phyloP scores from a whole-genome alignment of 371 early-diverging fungal species.

The Mucor velutinosus region DNA sequence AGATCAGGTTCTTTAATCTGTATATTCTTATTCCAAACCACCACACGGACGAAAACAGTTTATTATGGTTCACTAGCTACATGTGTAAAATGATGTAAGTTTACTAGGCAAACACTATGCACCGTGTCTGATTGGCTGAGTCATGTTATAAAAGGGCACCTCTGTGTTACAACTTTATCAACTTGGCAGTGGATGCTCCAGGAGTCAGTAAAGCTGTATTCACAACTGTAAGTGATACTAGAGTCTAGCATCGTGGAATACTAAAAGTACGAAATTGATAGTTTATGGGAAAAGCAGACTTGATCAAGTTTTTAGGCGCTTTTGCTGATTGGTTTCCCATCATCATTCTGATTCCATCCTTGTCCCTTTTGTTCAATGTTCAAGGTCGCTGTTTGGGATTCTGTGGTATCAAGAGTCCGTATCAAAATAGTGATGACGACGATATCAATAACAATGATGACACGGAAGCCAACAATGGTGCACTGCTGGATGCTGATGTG shows the following conservation, averaged over 20 bases:
- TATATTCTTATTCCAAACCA: conserved; percentile 88
- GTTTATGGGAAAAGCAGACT: conserved; percentile 86
- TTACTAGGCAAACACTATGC: background rate
- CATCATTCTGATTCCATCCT: conserved; percentile 76
- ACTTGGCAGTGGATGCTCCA: conserved; percentile 50
- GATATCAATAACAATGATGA: conserved; percentile 34
- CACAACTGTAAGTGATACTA: conserved; percentile 28
- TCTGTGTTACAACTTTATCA: conserved; percentile 92
- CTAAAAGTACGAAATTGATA: conserved; percentile 13
- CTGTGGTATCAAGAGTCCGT: conserved; percentile 64
- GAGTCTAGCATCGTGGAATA: background rate
- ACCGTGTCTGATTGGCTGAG: background rate
- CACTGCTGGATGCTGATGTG: conserved; percentile 36
- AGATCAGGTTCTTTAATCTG: conserved; percentile 81
- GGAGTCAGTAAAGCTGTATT: conserved; percentile 54
- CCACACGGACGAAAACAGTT: conserved; percentile 85
- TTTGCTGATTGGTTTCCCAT: conserved; percentile 90
- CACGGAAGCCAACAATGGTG: conserved; percentile 36
- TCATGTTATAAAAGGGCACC: conserved; percentile 64
- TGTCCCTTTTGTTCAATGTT: conserved; percentile 76
- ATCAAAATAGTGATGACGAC: conserved; percentile 58
- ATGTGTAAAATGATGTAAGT: conserved; percentile 81
- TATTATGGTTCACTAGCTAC: conserved; percentile 89
- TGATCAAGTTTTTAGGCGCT: conserved; percentile 88
- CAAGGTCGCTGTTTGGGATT: conserved; percentile 76